Evolutionary conservation across 2,329 filamentous ascomycete species (phyloP), one percentile per base, ranked within the genome.

Genomic region (Paracoccidioides lutzii): DNA sequence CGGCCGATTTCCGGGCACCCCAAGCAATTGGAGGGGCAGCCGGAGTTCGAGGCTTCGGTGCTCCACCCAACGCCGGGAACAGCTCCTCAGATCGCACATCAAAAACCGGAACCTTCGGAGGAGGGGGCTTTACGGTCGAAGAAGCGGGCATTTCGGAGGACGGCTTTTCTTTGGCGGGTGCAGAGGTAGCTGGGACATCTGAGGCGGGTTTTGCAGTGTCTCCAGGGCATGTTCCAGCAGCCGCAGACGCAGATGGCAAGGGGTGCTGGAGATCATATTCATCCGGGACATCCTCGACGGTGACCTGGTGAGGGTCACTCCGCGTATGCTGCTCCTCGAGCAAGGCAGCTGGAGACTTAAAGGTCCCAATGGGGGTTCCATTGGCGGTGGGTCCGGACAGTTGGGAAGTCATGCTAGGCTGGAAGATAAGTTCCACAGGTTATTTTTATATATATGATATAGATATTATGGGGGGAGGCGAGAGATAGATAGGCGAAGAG

Each of bases 1-100:
- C 59, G 74, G 72, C 22, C 66, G 73, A 63, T 54, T 72, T 78
- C 60, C 85, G 87, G 40, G 80, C 81, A 60, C 86, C 86, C 90
- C 91, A 96, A 62, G 87, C 83, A 48, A 85, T 82, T 49, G 84
- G 78, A 57, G 82, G 78, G 62, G 81, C 80, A 56, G 82, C 78
- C 59, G 79, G 71, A 15, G 73, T 72, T 60, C 74, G 73, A 38
- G 82, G 76, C 72, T 90, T 90, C 54, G 82, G 76, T 5, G 73
- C 80, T 59, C 81, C 79, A 54, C 90, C 91, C 49, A 98, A 81
- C 63, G 90, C 84, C n/a, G 93, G 93, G 78, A 98, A 98, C 58
- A 88, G 77, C 72, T 97, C 90, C 67, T 94, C 87, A 15, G 88
- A 95, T 66, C 88, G 81, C 22, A 88, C 90, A 71, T 97, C 88